Base-by-base conservation (phyloP, 805 yeast species). In the Candida parachauliodes region DNA sequence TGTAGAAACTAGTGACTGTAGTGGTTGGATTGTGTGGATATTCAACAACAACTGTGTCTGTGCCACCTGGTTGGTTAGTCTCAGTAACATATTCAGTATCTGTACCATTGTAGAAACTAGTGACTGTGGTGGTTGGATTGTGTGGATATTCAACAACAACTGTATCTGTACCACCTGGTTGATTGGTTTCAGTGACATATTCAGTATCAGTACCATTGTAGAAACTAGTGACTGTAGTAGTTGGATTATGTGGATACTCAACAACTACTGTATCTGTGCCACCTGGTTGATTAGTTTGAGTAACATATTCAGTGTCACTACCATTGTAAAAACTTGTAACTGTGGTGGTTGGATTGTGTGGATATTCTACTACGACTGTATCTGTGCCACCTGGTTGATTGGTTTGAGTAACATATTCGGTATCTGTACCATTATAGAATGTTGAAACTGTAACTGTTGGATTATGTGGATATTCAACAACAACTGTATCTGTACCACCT, bases 1-100 rank as follows among this genome's bases (percentile, higher is more conserved):
- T n/a, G n/a, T n/a, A n/a, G n/a, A n/a, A n/a, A n/a, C n/a, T 27
- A 4, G 31, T 19, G 4, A 34, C 20, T 2, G 49, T 41, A 2
- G 28, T 34, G 15, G 37, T 26, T 17, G 24, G 31, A 11, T 26
- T 27, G 34, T 33, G 19, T 18, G 36, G 25, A 11, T n/a, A 18
- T 12, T 30, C 30, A 25, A 34, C 38, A 18, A 42, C 32, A 5
- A 51, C 51, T 1, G 54, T 50, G 4, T 38, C 49, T 8, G 52
- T 47, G n/a, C 35, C 46, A 11, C 50, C 55, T 5, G 47, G 41
- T 3, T 46, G 16, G 16, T 48, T 45, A 11, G 54, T 41, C 9
- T 21, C 26, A 4, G 59, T 55, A 12, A 23, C 23, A 16, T 25
- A 27, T 4, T 14, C 10, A n/a, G 51, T 50, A 43, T 22, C 22